Base-by-base conservation (phyloP, 345 rosid species). In the Eucalyptus virginea region DNA sequence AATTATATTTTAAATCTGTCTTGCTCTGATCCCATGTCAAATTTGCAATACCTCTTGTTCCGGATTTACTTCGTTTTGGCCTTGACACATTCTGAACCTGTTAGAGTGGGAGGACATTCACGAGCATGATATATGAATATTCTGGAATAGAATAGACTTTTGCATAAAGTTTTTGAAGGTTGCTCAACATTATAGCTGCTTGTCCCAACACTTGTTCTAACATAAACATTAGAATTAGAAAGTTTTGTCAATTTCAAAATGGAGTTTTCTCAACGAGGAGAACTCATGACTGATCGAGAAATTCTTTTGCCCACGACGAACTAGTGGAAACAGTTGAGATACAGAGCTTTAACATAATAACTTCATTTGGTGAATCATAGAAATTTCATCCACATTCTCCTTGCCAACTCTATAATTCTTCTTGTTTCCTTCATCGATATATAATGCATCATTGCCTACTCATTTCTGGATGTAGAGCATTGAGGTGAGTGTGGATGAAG, bases 401-500 rank as follows among this genome's bases (percentile, higher is more conserved):
- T 77, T 77, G 83, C 67, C 16, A 49, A 34, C 8, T n/a, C 19
- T 18, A 72, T 49, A 47, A 2, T 32, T 83, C 9, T 28, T 37
- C 28, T 10, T 72, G 83, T 37, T 37, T 37, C 45, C 83, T 37
- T 72, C 83, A 19, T 72, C 14, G 15, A 37, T 21, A 37, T 21
- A 11, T 6, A 21, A 37, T 37, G 47, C 83, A 37, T 77, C 83
- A 77, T 77, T 37, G 83, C 28, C 47, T 37, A 19, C 14, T 17
- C 45, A 86, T 88, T n/a, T 62, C 49, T 42, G 23, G 47, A 21
- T 86, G 88, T 45, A 89, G 88, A 42, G 32, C 23, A n/a, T 87
- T 23, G 69, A n/a, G 77, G 42, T 48, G 88, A 87, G 47, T 87
- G 34, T 48, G 93, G 92, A 56, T 88, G 88, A 89, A 89, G 50